Base-by-base conservation (phyloP, 2,329 filamentous ascomycete species). In the Sporothrix globosa region DNA sequence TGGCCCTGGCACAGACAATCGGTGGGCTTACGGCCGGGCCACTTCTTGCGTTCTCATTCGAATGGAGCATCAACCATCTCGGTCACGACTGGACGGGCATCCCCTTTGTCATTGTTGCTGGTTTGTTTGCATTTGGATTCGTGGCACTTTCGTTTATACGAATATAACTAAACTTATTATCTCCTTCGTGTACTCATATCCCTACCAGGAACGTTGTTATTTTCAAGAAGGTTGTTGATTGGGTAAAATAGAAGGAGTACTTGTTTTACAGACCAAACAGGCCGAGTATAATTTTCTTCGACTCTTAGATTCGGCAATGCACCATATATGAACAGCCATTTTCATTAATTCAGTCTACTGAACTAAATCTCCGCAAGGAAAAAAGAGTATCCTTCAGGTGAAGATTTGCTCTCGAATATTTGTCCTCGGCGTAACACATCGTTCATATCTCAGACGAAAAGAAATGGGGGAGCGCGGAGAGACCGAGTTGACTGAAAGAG, bases 81-180 rank as follows among this genome's bases (percentile, higher is more conserved):
- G 63, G 63, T 30, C 63, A 14, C 10, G 48, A 41, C 17, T 67
- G 63, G 63, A 67, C 48, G 19, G 63, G 63, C 63, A 67, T 67
- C 6, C 48, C 63, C 5, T 67, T 67, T 67, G 63, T 27, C 13
- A 21, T 67, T 67, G 63, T 67, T 4, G 63, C 46, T 5, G 46
- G 27, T 13, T n/a, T 67, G 11, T 67, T 67, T 53, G 48, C 63
- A 19, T 67, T 27, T 53, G 63, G 48, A 34, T 24, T 67, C 14
- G 1, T 67, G 4, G 63, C 46, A 17, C 19, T 53, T 41, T 53
- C 63, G 6, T 67, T 52, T n/a, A 30, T 53, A 34, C 44, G 19
- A 41, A 6, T 53, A 24, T 65, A 41, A 48, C 19, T 14, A 13
- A 9, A 44, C 11, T 2, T 17, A 13, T 17, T 7, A 7, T 34